Base-by-base conservation (phyloP, 495 filamentous ascomycete species). In the Tricharina praecox region DNA sequence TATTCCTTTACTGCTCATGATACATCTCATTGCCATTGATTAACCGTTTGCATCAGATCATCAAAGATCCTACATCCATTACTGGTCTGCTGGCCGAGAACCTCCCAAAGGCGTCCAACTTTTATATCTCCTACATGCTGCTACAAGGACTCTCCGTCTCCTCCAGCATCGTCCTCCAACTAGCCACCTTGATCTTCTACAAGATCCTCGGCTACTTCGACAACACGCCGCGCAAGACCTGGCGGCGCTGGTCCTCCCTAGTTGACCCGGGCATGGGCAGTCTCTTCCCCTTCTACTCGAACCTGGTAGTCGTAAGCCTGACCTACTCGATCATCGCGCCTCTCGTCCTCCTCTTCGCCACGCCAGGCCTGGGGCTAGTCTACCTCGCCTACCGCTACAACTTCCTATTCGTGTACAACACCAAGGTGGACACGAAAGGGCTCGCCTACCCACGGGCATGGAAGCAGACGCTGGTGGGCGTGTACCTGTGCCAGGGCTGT, bases 331-430 rank as follows among this genome's bases (percentile, higher is more conserved):
- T 75, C 61, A 94, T 96, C 58, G 85, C 88, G n/a, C 90, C 90
- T 0, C 65, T 95, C 37, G 80, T 96, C 56, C 68, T 95, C 34
- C 82, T 78, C 19, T 95, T 95, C 64, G 80, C 81, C 28, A 77
- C 79, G n/a, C 68, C 94, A 42, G 87, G 83, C 48, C 70, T 96
- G 48, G 77, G 72, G 46, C 68, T 94, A 46, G 83, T 97, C 66
- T 94, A 95, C 65, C 67, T 93, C 37, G 86, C 88, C 47, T 95
- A 82, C 73, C 76, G 85, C 4, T 96, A 97, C 71, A 93, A 97
- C 60, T 61, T 96, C 55, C 72, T 97, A 41, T 97, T 92, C 63
- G 85, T 94, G 42, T 83, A 78, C 40, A 82, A 90, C 56, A 73
- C 79, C 23, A 50, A 69, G 39, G 78, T 95, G 59, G 90, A 96